Conservation (phyloP, 1,139 yeast genomes). For the Suhomyces choctaworum region DNA sequence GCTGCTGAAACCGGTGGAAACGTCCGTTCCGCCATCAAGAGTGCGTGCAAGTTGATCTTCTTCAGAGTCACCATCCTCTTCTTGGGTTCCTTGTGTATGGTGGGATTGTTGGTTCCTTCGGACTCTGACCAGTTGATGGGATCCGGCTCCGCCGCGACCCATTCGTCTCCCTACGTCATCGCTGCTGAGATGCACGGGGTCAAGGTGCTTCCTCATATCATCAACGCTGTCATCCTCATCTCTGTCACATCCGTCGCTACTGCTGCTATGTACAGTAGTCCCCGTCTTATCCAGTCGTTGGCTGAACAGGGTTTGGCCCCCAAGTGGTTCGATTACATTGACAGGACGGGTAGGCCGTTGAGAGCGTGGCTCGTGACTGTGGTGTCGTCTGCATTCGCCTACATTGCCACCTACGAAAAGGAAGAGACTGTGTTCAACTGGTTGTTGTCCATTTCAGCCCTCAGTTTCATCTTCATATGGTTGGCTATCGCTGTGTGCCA, state of each 20-base stretch:
- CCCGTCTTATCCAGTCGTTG: slow-evolving; percentile 26
- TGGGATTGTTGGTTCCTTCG: slow-evolving; percentile 26
- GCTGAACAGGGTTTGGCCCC: slow-evolving; percentile 29
- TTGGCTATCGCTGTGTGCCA: slow-evolving; percentile 25
- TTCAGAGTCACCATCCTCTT: slow-evolving; percentile 25
- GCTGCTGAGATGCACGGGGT: slow-evolving; percentile 28
- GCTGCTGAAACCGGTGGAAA: slow-evolving; percentile 25
- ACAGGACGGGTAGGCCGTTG: slow-evolving; percentile 26
- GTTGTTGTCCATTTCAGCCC: slow-evolving; percentile 29
- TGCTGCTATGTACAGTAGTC: slow-evolving; percentile 30
- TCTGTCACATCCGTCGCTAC: slow-evolving; percentile 31
- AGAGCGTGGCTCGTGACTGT: slow-evolving; percentile 24
- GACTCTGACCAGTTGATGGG: slow-evolving; percentile 23
- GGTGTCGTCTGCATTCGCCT: slow-evolving; percentile 23
- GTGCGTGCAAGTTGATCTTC: slow-evolving; percentile 26
- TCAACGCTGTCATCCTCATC: slow-evolving; percentile 27
- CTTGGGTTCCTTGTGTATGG: slow-evolving; percentile 25
- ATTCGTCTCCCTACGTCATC: slow-evolving; percentile 28
- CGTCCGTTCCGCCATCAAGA: slow-evolving; percentile 24
- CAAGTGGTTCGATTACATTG: slow-evolving; percentile 25
- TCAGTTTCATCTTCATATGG: slow-evolving; percentile 26
- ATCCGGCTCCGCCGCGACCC: slow-evolving; percentile 18
- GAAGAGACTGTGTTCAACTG: slow-evolving; percentile 28
- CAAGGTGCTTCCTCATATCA: slow-evolving; percentile 26
- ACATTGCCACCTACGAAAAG: slow-evolving; percentile 24